Evolutionary conservation across 371 early-diverging fungal species (phyloP).

Genomic region (Haplosporangium sp.): DNA sequence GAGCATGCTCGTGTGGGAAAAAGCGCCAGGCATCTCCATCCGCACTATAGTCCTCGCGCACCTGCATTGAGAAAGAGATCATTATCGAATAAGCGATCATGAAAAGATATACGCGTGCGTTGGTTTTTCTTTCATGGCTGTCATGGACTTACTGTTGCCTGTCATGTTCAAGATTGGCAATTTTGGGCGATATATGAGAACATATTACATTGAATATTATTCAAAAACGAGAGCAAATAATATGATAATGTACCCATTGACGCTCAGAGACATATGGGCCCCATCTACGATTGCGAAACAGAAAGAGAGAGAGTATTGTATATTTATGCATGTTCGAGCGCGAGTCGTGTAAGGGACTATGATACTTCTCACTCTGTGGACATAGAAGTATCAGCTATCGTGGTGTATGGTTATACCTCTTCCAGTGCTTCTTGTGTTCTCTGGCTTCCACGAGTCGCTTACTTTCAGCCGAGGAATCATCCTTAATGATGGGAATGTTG

Average conservation of each 20-base stretch:
- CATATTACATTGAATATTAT: background rate
- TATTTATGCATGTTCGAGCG: background rate
- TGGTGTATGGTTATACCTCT: slow-evolving; percentile 20
- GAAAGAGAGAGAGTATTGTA: background rate
- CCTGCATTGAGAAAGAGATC: slow-evolving; percentile 8
- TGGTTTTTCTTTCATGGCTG: background rate
- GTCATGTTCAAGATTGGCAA: background rate
- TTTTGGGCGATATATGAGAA: background rate
- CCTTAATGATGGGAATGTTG: background rate
- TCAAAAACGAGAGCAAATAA: background rate
- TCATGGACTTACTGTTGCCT: slow-evolving; percentile 17
- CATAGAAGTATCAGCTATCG: background rate
- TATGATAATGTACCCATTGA: slow-evolving; percentile 39
- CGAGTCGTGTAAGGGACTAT: background rate
- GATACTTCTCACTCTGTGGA: background rate
- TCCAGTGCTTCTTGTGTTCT: slow-evolving; percentile 48
- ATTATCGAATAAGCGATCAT: background rate
- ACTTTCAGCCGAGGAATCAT: slow-evolving; percentile 34
- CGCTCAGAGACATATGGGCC: slow-evolving; percentile 54
- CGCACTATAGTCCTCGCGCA: slow-evolving; percentile 49
- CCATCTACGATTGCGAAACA: slow-evolving; percentile 22
- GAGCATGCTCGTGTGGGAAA: slow-evolving; percentile 51
- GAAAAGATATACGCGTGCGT: background rate
- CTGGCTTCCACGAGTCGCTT: slow-evolving; percentile 28
- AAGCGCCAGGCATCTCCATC: slow-evolving; percentile 51